Evolutionary conservation across 1,139 yeast species (phyloP), one percentile per base, ranked within the genome.

Genomic region (Debaryomyces robertsiae): DNA sequence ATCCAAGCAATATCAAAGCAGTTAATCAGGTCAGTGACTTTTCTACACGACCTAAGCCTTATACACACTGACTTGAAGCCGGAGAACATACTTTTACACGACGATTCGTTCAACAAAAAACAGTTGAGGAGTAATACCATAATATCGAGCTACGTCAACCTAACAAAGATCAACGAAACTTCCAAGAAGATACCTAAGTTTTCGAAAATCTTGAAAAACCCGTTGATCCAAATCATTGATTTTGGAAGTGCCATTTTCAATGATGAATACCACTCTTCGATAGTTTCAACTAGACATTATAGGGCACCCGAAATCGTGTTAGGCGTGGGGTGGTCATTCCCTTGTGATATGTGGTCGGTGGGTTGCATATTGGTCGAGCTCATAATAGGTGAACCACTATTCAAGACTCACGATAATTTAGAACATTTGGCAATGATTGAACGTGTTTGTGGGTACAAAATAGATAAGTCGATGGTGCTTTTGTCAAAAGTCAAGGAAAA

Each of bases 381-480:
- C 39, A 83, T 88, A 38, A 88, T 95, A 23, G 99, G 98, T n/a
- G 96, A 89, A 54, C 96, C 97, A 0, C 66, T 94, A 24, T 94
- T 93, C 63, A 91, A 88, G 50, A 94, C 98, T 1, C 97, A 93
- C 61, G 97, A 93, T 57, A 91, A 93, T 60, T 69, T 83, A 44
- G 98, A 93, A 61, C 98, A 94, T 65, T 72, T 94, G 59, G 96
- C 96, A 11, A 82, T 94, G 84, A 93, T 94, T 86, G 94, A 93
- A 61, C 82, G 81, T 49, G 79, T 91, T 13, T 68, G 82, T 31
- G 81, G 81, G 15, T 61, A 65, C 35, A 52, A 46, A 17, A 67
- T 73, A 27, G 75, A 71, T 46, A 66, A 63, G 46, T 50, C 56
- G 16, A 65, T 73, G 67, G 69, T 73, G 10, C 57, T 58, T 34